Conservation (phyloP, 2,329 filamentous ascomycete species). For the Alternaria sp. region DNA sequence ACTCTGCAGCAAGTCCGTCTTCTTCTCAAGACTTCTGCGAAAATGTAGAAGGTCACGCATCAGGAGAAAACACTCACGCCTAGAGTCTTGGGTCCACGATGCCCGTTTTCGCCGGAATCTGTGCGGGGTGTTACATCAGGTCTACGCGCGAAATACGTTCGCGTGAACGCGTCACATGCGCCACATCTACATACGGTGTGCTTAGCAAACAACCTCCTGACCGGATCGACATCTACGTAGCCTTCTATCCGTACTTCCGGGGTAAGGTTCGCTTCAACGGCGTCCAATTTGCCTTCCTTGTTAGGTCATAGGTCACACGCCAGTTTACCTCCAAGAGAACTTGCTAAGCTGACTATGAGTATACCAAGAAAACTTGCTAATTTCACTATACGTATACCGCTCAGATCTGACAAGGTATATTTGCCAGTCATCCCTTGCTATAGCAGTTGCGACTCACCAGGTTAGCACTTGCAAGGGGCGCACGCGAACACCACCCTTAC, state of each 20-base stretch:
- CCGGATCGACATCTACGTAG: neutral
- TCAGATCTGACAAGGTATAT: conserved; percentile 17
- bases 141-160: neutral
- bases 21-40: neutral
- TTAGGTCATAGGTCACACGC: conserved; percentile 6
- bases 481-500: neutral
- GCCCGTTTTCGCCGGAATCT: neutral
- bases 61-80: neutral
- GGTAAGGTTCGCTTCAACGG: neutral
- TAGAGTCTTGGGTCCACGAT: neutral
- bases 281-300: neutral
- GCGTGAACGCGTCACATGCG: conserved; percentile 12
- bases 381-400: conserved; percentile 8
- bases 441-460: conserved; percentile 8
- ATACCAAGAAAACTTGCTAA: conserved; percentile 15
- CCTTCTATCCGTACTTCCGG: neutral
- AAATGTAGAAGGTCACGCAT: neutral
- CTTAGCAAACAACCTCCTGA: neutral
- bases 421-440: conserved; percentile 5
- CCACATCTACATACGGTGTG: neutral
- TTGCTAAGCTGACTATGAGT: conserved; percentile 7
- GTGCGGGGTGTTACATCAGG: neutral
- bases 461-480: conserved; percentile 18
- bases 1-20: neutral
- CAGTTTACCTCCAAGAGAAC: conserved; percentile 12